phyloP scores from a whole-genome alignment of 177 flowering plant species.

The Tripterygium wilfordii region DNA sequence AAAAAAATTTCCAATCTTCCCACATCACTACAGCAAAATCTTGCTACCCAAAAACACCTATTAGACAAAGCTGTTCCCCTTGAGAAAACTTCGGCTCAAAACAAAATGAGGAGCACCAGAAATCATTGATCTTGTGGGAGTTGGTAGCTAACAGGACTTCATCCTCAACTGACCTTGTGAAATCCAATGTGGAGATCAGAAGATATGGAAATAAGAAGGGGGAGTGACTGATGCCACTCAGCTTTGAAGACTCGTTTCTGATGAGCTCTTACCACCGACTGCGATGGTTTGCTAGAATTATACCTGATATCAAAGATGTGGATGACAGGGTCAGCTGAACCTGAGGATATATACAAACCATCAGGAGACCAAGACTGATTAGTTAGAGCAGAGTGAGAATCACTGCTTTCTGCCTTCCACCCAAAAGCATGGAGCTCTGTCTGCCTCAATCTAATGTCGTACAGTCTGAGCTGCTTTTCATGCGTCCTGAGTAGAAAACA shows the following conservation, averaged over 20 bases:
- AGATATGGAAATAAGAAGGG: slow-evolving; percentile 86
- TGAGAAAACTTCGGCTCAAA: slow-evolving; percentile 1
- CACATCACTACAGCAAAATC: too few relatives aligned
- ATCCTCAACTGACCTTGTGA: slow-evolving; percentile 39
- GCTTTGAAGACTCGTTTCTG: slow-evolving; percentile 94
- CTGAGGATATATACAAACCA: slow-evolving; percentile 76
- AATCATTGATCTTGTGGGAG: not conserved
- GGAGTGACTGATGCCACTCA: slow-evolving; percentile 70
- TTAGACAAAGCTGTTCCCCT: not conserved
- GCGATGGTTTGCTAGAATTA: slow-evolving; percentile 61
- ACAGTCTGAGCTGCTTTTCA: slow-evolving; percentile 74
- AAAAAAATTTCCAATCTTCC: too few relatives aligned
- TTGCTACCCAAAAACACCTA: not conserved
- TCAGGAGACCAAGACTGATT: slow-evolving; percentile 97
- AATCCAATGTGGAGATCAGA: slow-evolving; percentile 85
- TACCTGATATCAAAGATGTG: slow-evolving; percentile 86
- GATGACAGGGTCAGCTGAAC: slow-evolving; percentile 87
- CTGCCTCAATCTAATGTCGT: slow-evolving; percentile 67
- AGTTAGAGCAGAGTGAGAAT: slow-evolving; percentile 86
- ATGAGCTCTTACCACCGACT: slow-evolving; percentile 83
- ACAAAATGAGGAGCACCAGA: too few relatives aligned
- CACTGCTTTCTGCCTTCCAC: slow-evolving; percentile 92
- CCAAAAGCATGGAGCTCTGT: slow-evolving; percentile 80
- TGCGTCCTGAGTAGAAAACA: slow-evolving; percentile 51
- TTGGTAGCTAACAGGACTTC: not conserved